Evolutionary conservation across 169 alveolate genomes (phyloP).

Genomic region (Cryptosporidium parvum): DNA sequence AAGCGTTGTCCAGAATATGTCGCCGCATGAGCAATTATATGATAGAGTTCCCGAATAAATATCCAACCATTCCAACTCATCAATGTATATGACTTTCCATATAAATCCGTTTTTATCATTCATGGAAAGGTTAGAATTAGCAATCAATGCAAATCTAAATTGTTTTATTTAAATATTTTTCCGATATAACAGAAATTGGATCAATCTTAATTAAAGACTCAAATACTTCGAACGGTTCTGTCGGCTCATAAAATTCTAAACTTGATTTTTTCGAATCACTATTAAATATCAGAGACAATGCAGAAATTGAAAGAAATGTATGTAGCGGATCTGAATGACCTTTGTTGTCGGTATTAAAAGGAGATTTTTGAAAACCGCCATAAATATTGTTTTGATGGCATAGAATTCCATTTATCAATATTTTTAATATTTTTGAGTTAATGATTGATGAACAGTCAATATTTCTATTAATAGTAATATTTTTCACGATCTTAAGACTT

Average conservation of each 20-base stretch:
- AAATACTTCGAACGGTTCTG: background rate
- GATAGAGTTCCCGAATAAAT: conserved; percentile 28
- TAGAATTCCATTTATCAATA: conserved; percentile 26
- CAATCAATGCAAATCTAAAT: background rate
- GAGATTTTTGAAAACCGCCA: conserved; percentile 72
- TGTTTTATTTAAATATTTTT: background rate
- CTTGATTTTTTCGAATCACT: background rate
- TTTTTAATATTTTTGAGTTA: background rate
- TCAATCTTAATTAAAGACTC: conserved; percentile 22
- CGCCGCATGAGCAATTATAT: conserved; percentile 69
- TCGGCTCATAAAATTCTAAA: background rate
- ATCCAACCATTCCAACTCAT: conserved; percentile 54
- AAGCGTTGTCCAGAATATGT: conserved; percentile 34
- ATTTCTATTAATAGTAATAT: background rate
- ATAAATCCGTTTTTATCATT: conserved; percentile 4
- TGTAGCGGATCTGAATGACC: conserved; percentile 80
- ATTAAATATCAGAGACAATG: conserved; percentile 59
- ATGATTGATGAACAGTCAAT: conserved; percentile 15
- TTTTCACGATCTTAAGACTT: conserved; percentile 75
- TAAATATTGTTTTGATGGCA: conserved; percentile 33
- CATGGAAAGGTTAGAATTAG: background rate
- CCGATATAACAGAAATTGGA: conserved; percentile 32
- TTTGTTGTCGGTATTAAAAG: conserved; percentile 51
- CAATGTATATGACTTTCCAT: conserved; percentile 33
- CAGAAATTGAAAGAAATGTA: conserved; percentile 81